Evolutionary conservation across 352 stramenopile genomes (phyloP).

Genomic region (Peronosclerospora sorghi): DNA sequence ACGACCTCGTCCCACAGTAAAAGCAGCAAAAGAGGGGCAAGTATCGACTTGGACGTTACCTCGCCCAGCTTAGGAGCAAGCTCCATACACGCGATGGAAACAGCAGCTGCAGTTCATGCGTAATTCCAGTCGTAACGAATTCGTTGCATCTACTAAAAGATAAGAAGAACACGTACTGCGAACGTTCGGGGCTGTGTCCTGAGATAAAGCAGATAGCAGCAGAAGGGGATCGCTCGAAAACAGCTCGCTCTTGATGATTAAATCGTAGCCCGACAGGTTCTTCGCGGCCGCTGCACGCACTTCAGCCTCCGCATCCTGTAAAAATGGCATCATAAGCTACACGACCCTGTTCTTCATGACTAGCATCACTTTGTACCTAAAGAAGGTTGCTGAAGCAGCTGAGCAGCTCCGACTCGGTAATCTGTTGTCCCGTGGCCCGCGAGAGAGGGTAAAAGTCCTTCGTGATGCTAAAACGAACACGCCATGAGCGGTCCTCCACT

Average conservation of each 20-base stretch:
- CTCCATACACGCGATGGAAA: slow-evolving; percentile 87
- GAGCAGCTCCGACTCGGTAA: slow-evolving; percentile 83
- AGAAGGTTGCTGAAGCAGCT: slow-evolving; percentile 87
- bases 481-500: slow-evolving; percentile 84
- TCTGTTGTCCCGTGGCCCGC: slow-evolving; percentile 63
- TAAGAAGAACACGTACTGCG: slow-evolving; percentile 37
- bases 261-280: slow-evolving; percentile 89
- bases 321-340: background rate
- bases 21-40: slow-evolving; percentile 66
- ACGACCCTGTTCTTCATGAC: background rate
- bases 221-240: slow-evolving; percentile 87
- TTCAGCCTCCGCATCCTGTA: slow-evolving; percentile 86
- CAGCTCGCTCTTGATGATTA: slow-evolving; percentile 83
- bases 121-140: too few species aligned
- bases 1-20: slow-evolving; percentile 84
- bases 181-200: slow-evolving; percentile 87
- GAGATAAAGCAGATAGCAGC: slow-evolving; percentile 81
- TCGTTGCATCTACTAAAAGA: background rate
- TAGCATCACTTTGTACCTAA: slow-evolving; percentile 31
- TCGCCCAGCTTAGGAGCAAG: slow-evolving; percentile 87
- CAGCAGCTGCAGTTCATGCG: slow-evolving; percentile 57
- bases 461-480: slow-evolving; percentile 89
- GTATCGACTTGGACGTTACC: slow-evolving; percentile 78
- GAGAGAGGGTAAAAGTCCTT: slow-evolving; percentile 88
- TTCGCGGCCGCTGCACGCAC: slow-evolving; percentile 86